Evolutionary conservation across 768 basidiomycete species (phyloP), one percentile per base, ranked within the genome.

Genomic region (Brasilioporus rufonigricans): DNA sequence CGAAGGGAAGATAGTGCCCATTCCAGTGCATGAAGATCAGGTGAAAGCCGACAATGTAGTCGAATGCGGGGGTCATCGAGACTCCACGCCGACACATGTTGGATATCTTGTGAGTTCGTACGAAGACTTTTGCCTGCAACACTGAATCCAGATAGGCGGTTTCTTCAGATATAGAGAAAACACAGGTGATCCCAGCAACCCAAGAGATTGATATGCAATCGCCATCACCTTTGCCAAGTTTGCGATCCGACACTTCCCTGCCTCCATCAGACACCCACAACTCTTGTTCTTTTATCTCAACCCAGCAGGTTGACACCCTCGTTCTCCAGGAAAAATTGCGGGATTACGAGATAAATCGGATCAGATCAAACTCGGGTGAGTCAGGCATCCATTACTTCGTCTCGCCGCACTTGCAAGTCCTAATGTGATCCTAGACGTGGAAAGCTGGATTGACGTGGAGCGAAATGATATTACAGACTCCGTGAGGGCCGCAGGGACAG

Each of bases 1-100:
- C 21, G 75, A 76, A 18, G 88, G 88, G 4, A 59, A 65, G 1
- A 80, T 90, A 40, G 72, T 77, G n/a, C 75, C 81, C 7, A 70
- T 71, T 44, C 71, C 72, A n/a, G 55, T 58, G 18, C 71, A 65
- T 18, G 60, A 61, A 31, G 53, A 57, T 24, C 48, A 53, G 26
- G 43, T 39, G 14, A 54, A 55, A 26, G 39, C 53, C 26, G 39
- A 47, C 21, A 45, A 43, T 29, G 29, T 57, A 10, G 53, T 58
- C 23, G 75, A 77, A 50, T 86, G 82, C 47, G 72, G 72, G 27
- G 87, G 87, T 9, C 57, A 73, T 26, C 69, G 75, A 5, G 83
- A 84, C 60, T 61, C 63, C 14, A 76, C 84, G 0, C 85, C 85
- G 3, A 76, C 74, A 12, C 75, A 75, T 46, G 75, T 89, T 21